A percentile compares a stretch with the other conserved stretches of the same genome.
Evolutionary conservation across 257 asterid genomes (phyloP).

Genomic region (Scutellaria minor): DNA sequence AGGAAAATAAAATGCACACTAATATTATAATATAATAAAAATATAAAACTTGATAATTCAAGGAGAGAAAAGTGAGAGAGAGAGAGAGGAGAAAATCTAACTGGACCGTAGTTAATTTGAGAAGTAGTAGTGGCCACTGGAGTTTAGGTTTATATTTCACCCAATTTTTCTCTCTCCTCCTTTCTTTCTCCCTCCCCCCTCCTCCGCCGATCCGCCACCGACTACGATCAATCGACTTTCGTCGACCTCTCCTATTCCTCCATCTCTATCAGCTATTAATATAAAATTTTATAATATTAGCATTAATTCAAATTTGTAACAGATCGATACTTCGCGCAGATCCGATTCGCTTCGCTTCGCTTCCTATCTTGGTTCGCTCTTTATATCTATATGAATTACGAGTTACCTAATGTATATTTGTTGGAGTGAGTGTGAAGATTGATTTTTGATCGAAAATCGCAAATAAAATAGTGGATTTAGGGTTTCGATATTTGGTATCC

Average conservation of each 20-base stretch:
- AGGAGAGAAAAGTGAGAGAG: not conserved
- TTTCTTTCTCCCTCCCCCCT: conserved; percentile 8
- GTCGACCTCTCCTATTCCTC: conserved; percentile 7
- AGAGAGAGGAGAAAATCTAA: conserved; percentile 19
- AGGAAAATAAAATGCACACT: no score
- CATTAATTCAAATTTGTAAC: conserved; percentile 34
- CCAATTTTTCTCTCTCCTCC: conserved; percentile 33
- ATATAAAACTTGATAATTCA: not conserved
- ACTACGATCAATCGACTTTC: not conserved
- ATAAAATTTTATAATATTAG: conserved; percentile 1
- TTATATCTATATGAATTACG: not conserved
- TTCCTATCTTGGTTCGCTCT: conserved; percentile 31
- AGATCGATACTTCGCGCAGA: conserved; percentile 58
- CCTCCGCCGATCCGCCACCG: conserved; percentile 41
- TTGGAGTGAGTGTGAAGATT: conserved; percentile 32
- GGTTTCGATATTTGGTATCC: conserved; percentile 42
- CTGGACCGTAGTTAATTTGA: conserved; percentile 37
- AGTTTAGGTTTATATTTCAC: conserved; percentile 31
- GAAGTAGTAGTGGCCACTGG: conserved; percentile 34
- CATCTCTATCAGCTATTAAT: conserved; percentile 18
- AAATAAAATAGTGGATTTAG: conserved; percentile 30
- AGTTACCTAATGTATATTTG: conserved; percentile 16
- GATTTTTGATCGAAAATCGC: conserved; percentile 33
- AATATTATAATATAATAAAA: no score
- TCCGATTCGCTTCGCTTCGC: conserved; percentile 56